These are phyloP conservation scores for Pichia sp. DNA, from an alignment of 1,139 yeast genomes.

Conservation along the genomic window DNA sequence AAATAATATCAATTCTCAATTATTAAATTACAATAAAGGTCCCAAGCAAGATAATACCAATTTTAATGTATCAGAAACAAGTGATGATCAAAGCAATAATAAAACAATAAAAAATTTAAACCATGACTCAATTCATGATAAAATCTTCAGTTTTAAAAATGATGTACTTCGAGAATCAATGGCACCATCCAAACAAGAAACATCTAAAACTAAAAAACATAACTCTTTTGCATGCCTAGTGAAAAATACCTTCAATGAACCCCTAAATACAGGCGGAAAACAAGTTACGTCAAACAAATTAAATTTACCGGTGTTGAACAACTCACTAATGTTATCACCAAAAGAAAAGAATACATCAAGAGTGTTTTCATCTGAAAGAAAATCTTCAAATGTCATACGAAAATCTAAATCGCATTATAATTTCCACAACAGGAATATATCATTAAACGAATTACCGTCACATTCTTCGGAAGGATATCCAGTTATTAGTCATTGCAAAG, in stretches of 20 bases:
- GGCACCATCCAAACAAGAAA: constrained; percentile 19
- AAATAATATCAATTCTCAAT: background rate
- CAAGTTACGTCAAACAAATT: too few species aligned
- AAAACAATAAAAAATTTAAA: background rate
- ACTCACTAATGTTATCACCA: background rate
- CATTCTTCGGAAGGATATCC: constrained; percentile 33
- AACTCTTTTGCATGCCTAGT: constrained; percentile 10
- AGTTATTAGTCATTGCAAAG: constrained; percentile 55
- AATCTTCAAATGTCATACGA: constrained; percentile 1
- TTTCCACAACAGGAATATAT: constrained; percentile 18
- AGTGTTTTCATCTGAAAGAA: background rate
- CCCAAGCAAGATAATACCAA: background rate
- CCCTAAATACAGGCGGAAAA: background rate
- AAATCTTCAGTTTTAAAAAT: constrained; percentile 29
- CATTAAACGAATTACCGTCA: constrained; percentile 24
- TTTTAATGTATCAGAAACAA: background rate
- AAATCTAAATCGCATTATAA: constrained; percentile 28
- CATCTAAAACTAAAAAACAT: constrained; percentile 1
- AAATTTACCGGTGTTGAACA: background rate
- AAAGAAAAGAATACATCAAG: background rate
- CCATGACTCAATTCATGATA: too few species aligned
- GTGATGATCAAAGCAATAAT: background rate
- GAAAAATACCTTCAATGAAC: constrained; percentile 6
- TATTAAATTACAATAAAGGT: background rate
- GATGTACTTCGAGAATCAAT: constrained; percentile 29